phyloP scores from a whole-genome alignment of 306 rosid genomes.

The Cucumis melo region DNA sequence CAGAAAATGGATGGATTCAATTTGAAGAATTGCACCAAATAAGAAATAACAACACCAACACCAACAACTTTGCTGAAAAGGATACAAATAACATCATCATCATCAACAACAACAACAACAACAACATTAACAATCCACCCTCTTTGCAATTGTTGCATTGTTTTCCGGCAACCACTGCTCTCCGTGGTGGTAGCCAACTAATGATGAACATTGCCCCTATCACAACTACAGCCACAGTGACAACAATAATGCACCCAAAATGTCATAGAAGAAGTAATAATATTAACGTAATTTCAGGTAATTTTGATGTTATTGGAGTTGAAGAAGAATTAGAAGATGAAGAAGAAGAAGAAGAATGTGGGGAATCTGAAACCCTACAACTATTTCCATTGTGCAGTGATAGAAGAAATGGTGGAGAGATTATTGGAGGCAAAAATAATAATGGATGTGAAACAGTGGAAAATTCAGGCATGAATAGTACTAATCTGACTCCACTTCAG shows the following conservation, averaged over 20 bases:
- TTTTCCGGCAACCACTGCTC: neutral
- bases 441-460: slow-evolving; percentile 17
- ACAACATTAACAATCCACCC: slow-evolving; percentile 65
- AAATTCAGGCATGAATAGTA: slow-evolving; percentile 28
- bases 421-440: slow-evolving; percentile 20
- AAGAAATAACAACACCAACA: slow-evolving; percentile 14
- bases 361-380: slow-evolving; percentile 67
- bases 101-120: neutral
- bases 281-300: slow-evolving; percentile 15
- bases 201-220: slow-evolving; percentile 12
- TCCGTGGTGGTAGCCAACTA: slow-evolving; percentile 11
- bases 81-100: slow-evolving; percentile 17
- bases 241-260: neutral
- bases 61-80: slow-evolving; percentile 36
- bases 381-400: slow-evolving; percentile 62
- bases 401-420: slow-evolving; percentile 9
- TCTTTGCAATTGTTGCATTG: slow-evolving; percentile 68
- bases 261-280: neutral
- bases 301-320: slow-evolving; percentile 21
- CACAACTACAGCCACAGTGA: neutral
- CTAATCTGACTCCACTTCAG: slow-evolving; percentile 28
- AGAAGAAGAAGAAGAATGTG: neutral
- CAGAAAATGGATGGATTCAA: slow-evolving; percentile 76
- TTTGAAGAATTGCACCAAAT: slow-evolving; percentile 53
- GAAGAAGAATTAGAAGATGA: neutral